Conservation (phyloP, 305 asterid genomes). For the Fraxinus nigra region DNA sequence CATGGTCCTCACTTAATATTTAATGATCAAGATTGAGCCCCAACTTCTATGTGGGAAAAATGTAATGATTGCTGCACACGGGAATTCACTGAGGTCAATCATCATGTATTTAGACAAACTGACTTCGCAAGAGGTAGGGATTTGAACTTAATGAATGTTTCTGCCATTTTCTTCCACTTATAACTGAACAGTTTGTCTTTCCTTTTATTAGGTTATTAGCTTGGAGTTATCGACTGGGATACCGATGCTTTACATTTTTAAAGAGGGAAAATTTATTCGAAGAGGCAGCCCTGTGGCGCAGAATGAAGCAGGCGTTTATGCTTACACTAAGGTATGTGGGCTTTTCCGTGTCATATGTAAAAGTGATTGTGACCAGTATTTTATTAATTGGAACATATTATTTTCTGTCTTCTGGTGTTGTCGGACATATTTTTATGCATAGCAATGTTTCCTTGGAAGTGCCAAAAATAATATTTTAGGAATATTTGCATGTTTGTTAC, state of each 20-base stretch:
- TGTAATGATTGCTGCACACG: slow-evolving; percentile 96
- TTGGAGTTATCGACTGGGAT: slow-evolving; percentile 91
- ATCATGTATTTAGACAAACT: slow-evolving; percentile 93
- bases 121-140: slow-evolving; percentile 83
- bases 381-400: neutral
- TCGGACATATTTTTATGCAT: neutral
- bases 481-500: neutral
- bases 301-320: slow-evolving; percentile 81
- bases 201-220: slow-evolving; percentile 68
- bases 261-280: slow-evolving; percentile 78
- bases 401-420: neutral
- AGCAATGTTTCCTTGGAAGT: neutral
- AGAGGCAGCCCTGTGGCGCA: slow-evolving; percentile 96
- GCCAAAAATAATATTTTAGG: neutral
- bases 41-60: slow-evolving; percentile 70
- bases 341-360: neutral
- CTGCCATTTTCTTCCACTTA: neutral
- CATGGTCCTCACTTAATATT: slow-evolving; percentile 6
- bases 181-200: neutral
- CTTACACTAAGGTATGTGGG: slow-evolving; percentile 78
- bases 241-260: slow-evolving; percentile 90
- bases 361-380: neutral
- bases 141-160: slow-evolving; percentile 4
- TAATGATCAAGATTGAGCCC: slow-evolving; percentile 72
- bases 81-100: slow-evolving; percentile 93